Evolutionary conservation across 225 moss, liverwort and hornwort genomes (phyloP).

Genomic region (Pleurozium schreberi): DNA sequence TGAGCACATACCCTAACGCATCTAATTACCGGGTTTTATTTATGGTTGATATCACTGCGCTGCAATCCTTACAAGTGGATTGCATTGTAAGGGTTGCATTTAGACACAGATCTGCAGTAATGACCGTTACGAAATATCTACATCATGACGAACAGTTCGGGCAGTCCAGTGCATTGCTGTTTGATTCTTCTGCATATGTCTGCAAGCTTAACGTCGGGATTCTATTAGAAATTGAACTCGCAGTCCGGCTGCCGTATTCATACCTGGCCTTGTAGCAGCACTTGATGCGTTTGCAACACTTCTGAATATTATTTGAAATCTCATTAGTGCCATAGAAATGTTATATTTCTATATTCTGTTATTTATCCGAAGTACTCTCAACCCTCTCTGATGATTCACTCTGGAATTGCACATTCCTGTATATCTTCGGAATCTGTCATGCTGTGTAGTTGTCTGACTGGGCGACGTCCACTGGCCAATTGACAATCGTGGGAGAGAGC

Average conservation of each 20-base stretch:
- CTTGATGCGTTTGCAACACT: background rate
- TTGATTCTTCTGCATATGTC: background rate
- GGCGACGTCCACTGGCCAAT: background rate
- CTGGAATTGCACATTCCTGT: background rate
- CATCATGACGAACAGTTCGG: background rate
- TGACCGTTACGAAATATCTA: background rate
- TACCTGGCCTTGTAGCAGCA: background rate
- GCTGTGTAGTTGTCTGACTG: background rate
- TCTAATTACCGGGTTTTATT: background rate
- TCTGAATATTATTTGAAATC: background rate
- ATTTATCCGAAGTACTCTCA: background rate
- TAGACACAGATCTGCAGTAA: background rate
- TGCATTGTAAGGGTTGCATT: background rate
- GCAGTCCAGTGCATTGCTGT: background rate
- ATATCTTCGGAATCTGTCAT: background rate
- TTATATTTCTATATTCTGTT: background rate
- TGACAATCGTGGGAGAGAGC: background rate
- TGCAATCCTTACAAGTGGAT: background rate
- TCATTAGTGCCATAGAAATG: background rate
- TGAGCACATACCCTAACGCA: background rate
- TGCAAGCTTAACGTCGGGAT: background rate
- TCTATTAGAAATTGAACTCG: background rate
- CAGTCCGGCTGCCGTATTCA: background rate
- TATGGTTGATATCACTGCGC: background rate
- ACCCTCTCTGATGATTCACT: background rate